Evolutionary conservation across 345 rosid genomes (phyloP), one percentile per base, ranked within the genome.

Genomic region (Eucalyptus albens): DNA sequence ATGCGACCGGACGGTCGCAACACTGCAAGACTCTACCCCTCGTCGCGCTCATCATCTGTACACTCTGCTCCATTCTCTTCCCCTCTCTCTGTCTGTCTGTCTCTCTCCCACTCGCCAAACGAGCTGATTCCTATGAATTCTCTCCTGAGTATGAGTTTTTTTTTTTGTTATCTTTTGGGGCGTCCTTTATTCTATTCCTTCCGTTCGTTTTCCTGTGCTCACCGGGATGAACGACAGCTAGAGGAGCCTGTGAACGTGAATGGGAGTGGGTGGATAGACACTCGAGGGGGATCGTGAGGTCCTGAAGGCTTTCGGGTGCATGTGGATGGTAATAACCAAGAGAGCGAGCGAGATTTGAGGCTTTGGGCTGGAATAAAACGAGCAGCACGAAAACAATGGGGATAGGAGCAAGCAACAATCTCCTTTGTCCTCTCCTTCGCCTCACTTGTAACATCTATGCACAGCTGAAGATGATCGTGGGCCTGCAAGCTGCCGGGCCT

Each of bases 261-360:
- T 86, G 86, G 81, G 22, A 67, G 59, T 69, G 86, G 83, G 31
- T 62, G 31, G n/a, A 40, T 77, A 93, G 94, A 91, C 87, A 89
- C 89, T 67, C 42, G 72, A 9, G n/a, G 22, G 86, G 51, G 53
- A 87, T 90, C 92, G 91, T 93, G 91, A 91, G 95, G 94, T 91
- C 83, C 51, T 88, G 86, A 77, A 26, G 85, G 88, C 11, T 85
- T 72, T 89, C 47, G 47, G 81, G 65, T 86, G 89, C 87, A 5
- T 91, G 96, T 94, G 94, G 96, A 91, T 89, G 87, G 86, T 81
- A 91, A 77, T 77, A 37, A 77, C 83, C 42, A 53, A 53, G 59
- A 21, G 59, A 33, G 44, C 40, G 44, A 50, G 8, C 21, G 19
- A 65, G 37, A 33, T 24, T 37, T 77, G 45, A 37, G 45, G 62